A percentile compares a stretch with the other conserved stretches of the same genome.
Conservation (phyloP, 2,329 filamentous ascomycete genomes). For the Diaporthe nobilis region DNA sequence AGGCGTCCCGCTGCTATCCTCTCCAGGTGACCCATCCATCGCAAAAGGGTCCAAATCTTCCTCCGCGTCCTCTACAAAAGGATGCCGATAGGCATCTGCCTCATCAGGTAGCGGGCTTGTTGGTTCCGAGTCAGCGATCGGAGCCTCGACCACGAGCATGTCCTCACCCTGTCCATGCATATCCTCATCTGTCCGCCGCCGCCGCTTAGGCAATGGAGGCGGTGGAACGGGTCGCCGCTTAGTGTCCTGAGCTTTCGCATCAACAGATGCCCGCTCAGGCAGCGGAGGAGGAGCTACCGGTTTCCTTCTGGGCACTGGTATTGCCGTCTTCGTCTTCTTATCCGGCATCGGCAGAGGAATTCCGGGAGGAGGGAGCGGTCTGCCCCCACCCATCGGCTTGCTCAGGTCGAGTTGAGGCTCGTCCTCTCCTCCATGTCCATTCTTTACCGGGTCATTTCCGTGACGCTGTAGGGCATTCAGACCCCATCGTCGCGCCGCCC, state of each 20-base stretch:
- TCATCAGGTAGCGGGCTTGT: constrained; percentile 63
- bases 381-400: constrained; percentile 86
- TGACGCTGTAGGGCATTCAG: constrained; percentile 69
- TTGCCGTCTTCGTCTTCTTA: constrained; percentile 69
- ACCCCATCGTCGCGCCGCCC: constrained; percentile 71
- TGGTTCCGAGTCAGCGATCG: constrained; percentile 70
- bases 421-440: constrained; percentile 39
- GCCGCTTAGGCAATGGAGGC: constrained; percentile 65
- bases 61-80: constrained; percentile 54
- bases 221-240: constrained; percentile 54
- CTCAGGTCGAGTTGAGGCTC: constrained; percentile 58
- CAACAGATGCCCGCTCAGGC: constrained; percentile 41
- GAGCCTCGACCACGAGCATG: constrained; percentile 76
- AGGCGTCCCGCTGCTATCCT: constrained; percentile 27
- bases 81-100: constrained; percentile 46
- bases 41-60: constrained; percentile 37
- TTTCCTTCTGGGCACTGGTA: constrained; percentile 75
- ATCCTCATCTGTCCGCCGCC: constrained; percentile 55
- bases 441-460: constrained; percentile 56
- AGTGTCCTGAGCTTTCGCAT: constrained; percentile 36
- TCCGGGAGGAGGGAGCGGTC: constrained; percentile 85
- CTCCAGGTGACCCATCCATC: constrained; percentile 14
- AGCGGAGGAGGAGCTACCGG: constrained; percentile 62
- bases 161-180: constrained; percentile 59
- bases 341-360: constrained; percentile 81